Evolutionary conservation across 768 basidiomycete species (phyloP), one percentile per base, ranked within the genome.

Genomic region (Cubamyces lactineus): DNA sequence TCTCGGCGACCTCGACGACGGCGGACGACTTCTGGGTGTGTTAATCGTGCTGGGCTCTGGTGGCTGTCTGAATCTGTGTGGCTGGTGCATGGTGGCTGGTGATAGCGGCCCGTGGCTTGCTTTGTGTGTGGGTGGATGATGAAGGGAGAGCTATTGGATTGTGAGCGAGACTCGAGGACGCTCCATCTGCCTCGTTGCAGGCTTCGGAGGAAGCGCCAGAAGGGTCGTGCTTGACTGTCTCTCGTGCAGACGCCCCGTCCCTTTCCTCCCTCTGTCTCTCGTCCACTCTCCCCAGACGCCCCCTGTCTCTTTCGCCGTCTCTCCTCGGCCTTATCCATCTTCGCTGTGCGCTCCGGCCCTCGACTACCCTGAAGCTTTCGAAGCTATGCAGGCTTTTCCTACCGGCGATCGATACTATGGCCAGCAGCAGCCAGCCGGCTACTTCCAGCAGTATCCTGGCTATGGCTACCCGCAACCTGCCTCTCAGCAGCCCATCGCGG

Each of bases 191-290:
- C 63, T 68, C 71, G 71, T 71, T 72, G 69, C 71, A 70, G 52
- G 66, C 66, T 72, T 71, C 71, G 59, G 24, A 16, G 48, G 57
- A 69, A 66, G 67, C 71, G 69, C 69, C 67, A 61, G 53, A 38
- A 26, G 52, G 51, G 41, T 64, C 57, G 39, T 50, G 43, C 51
- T 40, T 16, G 53, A 61, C 57, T 52, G 56, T 53, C 34, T 38
- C 42, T 46, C 53, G 52, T 49, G 51, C 43, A 45, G 39, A 52
- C 49, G 57, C 41, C 40, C 48, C 45, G 45, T 26, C 24, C 24
- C 24, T 28, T 49, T 3, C 28, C 48, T 49, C 41, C 21, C 26
- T n/a, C 38, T 21, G 59, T 21, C 48, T 45, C 49, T 15, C 26
- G 38, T 24, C 24, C 26, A 38, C 48, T 28, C 50, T 42, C 57